Conservation (phyloP, 148 eudicot species). For the Amaranthus hypochondriacus region DNA sequence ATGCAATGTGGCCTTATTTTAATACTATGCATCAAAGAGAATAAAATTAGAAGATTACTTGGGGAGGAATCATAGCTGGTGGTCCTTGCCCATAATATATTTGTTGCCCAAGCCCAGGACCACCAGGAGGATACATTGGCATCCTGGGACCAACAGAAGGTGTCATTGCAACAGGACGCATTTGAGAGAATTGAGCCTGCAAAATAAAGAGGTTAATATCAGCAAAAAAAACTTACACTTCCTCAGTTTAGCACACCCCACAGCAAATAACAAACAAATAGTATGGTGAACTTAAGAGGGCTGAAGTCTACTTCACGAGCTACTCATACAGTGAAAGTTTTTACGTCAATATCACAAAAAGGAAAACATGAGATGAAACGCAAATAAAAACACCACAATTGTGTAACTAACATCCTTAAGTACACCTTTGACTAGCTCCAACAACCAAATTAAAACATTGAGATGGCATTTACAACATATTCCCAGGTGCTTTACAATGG, state of each 20-base stretch:
- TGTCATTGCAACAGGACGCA: constrained; percentile 63
- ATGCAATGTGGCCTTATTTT: no score
- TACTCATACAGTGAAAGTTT: no score
- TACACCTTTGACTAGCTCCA: not conserved
- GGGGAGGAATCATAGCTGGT: constrained; percentile 73
- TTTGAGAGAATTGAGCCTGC: constrained; percentile 78
- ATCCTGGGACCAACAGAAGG: constrained; percentile 73
- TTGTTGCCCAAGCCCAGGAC: constrained; percentile 82
- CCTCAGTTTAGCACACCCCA: no score
- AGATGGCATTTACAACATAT: no score
- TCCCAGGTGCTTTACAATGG: no score
- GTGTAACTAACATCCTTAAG: not conserved
- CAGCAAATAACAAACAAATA: no score
- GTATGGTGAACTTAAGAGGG: no score
- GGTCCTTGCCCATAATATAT: constrained; percentile 76
- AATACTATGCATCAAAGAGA: not conserved
- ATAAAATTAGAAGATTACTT: constrained; percentile 32
- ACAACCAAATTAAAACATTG: not conserved
- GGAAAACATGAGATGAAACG: not conserved
- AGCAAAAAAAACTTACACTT: not conserved
- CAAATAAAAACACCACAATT: not conserved
- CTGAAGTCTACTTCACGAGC: no score
- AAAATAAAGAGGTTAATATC: not conserved
- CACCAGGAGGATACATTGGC: constrained; percentile 82
- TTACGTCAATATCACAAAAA: not conserved